phyloP scores from a whole-genome alignment of 257 asterid genomes.

The Voacanga thouarsii region DNA sequence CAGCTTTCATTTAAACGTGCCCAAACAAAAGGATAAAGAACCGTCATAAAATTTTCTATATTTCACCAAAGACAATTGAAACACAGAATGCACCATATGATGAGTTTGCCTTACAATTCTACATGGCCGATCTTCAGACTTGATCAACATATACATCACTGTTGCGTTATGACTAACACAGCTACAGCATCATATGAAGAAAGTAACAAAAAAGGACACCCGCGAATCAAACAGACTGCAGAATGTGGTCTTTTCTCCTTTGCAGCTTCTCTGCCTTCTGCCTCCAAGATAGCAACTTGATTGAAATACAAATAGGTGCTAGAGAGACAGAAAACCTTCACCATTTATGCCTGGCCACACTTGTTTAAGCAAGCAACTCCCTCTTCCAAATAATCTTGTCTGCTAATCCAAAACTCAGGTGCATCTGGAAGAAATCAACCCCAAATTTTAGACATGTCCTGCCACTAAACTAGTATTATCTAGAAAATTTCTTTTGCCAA shows the following conservation, averaged over 20 bases:
- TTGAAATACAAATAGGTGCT: background rate
- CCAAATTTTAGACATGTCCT: background rate
- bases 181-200: background rate
- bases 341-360: conserved; percentile 71
- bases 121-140: background rate
- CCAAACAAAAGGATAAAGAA: background rate
- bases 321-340: background rate
- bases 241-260: background rate
- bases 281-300: background rate
- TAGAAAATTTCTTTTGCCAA: too few species aligned
- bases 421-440: conserved; percentile 66
- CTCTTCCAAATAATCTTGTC: conserved; percentile 95
- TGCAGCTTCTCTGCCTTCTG: conserved; percentile 1
- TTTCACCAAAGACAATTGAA: background rate
- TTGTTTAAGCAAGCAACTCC: conserved; percentile 91
- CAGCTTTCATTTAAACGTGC: background rate
- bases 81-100: background rate
- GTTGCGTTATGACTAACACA: background rate
- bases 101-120: background rate
- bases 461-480: background rate
- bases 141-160: background rate
- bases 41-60: background rate
- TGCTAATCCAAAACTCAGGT: conserved; percentile 96
- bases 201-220: background rate
- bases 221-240: background rate